These are phyloP conservation scores for Verticillium klebahnii DNA, from an alignment of 2,329 filamentous ascomycete genomes.

Conservation along the genomic window DNA sequence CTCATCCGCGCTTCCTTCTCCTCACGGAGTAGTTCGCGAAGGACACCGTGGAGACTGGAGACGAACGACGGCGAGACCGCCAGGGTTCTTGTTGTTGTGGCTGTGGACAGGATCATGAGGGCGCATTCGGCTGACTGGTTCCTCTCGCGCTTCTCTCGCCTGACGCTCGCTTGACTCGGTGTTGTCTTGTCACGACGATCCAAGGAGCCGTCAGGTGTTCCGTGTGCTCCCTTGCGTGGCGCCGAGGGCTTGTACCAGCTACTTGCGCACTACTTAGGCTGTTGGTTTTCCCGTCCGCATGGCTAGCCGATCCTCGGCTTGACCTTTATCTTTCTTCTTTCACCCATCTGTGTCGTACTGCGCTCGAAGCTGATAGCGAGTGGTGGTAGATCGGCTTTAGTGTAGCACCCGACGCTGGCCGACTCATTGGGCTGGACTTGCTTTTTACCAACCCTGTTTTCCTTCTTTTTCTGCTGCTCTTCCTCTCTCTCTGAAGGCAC, in stretches of 20 bases:
- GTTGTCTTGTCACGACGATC: not conserved
- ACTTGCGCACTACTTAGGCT: not conserved
- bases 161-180: not conserved
- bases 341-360: not conserved
- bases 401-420: not conserved
- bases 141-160: not conserved
- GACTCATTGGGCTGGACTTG: not conserved
- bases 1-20: slow-evolving; percentile 3
- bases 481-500: not conserved
- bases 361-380: not conserved
- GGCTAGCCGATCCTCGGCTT: not conserved
- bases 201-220: not conserved
- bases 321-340: slow-evolving; percentile 1
- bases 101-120: not conserved
- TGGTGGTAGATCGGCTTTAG: not conserved
- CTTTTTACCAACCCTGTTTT: not conserved
- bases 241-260: not conserved
- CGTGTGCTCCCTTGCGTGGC: not conserved
- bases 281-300: not conserved
- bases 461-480: not conserved
- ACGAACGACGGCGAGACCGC: not conserved
- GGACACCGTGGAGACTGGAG: not conserved
- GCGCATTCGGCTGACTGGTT: not conserved
- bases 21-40: not conserved
- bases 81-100: not conserved